Evolutionary conservation across 148 eudicot species (phyloP).

Genomic region (Diospyros kaki): DNA sequence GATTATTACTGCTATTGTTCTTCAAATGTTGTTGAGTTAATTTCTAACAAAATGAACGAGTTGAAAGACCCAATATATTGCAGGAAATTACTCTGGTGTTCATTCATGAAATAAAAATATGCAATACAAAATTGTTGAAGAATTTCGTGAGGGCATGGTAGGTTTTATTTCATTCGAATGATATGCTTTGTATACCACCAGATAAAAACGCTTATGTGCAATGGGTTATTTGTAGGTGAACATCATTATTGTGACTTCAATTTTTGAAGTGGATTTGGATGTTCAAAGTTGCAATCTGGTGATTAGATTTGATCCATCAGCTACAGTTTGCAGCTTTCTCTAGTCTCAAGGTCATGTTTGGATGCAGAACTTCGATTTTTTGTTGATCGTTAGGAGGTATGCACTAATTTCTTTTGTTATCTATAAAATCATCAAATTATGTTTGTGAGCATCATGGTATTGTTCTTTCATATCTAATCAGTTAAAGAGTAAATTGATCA

Average conservation of each 20-base stretch:
- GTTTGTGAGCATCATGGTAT: neutral
- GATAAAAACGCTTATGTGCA: neutral
- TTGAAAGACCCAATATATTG: conserved; percentile 69
- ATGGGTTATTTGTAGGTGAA: conserved; percentile 47
- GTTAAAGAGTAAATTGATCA: too few relatives aligned
- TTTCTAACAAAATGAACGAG: conserved; percentile 44
- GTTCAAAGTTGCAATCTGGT: conserved; percentile 68
- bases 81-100: conserved; percentile 48
- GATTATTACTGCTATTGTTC: conserved; percentile 68
- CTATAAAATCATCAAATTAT: neutral
- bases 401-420: neutral
- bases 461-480: neutral
- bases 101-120: conserved; percentile 59
- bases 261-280: conserved; percentile 75
- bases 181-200: neutral
- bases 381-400: conserved; percentile 58
- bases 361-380: conserved; percentile 12
- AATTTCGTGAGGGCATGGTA: conserved; percentile 8
- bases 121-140: conserved; percentile 33
- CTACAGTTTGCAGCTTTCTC: conserved; percentile 59
- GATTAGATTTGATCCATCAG: conserved; percentile 55
- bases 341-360: conserved; percentile 14
- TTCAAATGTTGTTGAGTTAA: conserved; percentile 42
- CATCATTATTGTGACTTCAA: conserved; percentile 78
- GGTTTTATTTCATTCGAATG: neutral